phyloP scores from a whole-genome alignment of 1,139 yeast genomes.

The Diutina mesorugosa region DNA sequence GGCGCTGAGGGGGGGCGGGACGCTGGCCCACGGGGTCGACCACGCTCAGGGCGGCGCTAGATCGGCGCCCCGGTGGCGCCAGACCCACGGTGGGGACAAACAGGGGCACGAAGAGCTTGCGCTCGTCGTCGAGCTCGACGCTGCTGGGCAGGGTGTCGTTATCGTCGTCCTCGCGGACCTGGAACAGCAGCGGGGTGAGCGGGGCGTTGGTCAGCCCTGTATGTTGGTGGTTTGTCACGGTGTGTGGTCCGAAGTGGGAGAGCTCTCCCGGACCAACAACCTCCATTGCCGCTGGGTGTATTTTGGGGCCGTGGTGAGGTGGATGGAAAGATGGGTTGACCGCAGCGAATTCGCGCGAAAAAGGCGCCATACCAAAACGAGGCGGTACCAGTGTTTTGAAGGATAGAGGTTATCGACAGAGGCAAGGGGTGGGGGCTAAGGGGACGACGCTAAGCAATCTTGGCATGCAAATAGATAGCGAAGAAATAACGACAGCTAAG shows the following conservation, averaged over 20 bases:
- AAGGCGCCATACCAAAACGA: not conserved
- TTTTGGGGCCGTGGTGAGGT: not conserved
- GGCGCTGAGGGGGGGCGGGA: not conserved
- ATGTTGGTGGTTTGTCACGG: not conserved
- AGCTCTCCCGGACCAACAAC: not conserved
- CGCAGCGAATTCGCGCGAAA: not conserved
- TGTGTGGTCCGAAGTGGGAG: not conserved
- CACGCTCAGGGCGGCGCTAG: not conserved
- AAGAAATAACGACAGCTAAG: too few species aligned
- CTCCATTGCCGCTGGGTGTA: not conserved
- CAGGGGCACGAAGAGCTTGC: not conserved
- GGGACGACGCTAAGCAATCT: not conserved
- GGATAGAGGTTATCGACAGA: not conserved
- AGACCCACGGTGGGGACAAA: not conserved
- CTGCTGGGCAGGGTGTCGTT: not conserved
- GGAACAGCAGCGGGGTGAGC: slow-evolving; percentile 1
- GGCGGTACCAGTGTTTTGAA: not conserved
- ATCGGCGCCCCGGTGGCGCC: not conserved
- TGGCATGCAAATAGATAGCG: too few species aligned
- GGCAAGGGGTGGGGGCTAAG: not conserved
- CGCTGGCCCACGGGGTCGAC: not conserved
- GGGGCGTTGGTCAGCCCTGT: not conserved
- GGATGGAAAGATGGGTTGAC: not conserved
- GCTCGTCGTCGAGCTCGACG: slow-evolving; percentile 1
- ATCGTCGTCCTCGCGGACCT: slow-evolving; percentile 1